These are phyloP conservation scores for Fusarium musae DNA, from an alignment of 2,329 filamentous ascomycete species.

Conservation along the genomic window DNA sequence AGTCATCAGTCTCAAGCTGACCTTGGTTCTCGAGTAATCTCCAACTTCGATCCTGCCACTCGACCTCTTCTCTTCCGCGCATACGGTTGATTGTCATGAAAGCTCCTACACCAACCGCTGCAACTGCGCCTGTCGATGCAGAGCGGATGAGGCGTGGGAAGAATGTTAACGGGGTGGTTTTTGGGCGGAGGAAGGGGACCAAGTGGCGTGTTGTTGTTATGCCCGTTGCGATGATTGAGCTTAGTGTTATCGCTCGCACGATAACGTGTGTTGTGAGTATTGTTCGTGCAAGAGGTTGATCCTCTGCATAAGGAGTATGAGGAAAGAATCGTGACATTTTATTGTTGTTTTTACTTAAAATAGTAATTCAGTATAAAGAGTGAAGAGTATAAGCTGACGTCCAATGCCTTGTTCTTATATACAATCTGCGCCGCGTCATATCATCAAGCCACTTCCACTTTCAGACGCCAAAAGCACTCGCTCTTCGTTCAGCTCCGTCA, in stretches of 20 bases:
- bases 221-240: constrained; percentile 60
- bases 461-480: constrained; percentile 8
- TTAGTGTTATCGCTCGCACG: constrained; percentile 64
- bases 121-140: constrained; percentile 57
- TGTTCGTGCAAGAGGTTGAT: constrained; percentile 64
- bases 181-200: constrained; percentile 46
- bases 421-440: constrained; percentile 23
- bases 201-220: constrained; percentile 49
- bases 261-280: constrained; percentile 71
- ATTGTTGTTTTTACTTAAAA: neutral
- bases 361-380: neutral
- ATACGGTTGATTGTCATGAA: constrained; percentile 61
- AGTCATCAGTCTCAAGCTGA: constrained; percentile 68
- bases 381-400: neutral
- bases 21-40: constrained; percentile 67
- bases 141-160: constrained; percentile 55
- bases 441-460: constrained; percentile 28
- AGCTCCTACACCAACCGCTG: constrained; percentile 57
- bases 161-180: constrained; percentile 45
- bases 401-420: constrained; percentile 4
- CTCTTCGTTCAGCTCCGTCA: constrained; percentile 9
- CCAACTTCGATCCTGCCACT: constrained; percentile 74
- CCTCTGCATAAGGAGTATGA: constrained; percentile 69
- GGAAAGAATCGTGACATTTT: constrained; percentile 65
- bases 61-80: constrained; percentile 66